Evolutionary conservation across 768 basidiomycete species (phyloP).

Genomic region (Suillus decipiens): DNA sequence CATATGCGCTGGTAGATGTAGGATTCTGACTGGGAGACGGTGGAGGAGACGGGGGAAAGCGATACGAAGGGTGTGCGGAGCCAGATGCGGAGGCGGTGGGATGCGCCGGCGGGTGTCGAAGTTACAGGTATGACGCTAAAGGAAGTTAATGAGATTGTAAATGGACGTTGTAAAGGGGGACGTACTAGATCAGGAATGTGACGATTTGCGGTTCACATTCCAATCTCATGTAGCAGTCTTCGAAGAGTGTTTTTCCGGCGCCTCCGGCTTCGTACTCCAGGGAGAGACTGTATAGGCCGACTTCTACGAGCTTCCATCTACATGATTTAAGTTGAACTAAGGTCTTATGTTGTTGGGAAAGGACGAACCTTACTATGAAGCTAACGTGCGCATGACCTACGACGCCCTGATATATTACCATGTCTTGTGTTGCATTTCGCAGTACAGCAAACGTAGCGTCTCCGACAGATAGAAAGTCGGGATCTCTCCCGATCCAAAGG

Average conservation of each 20-base stretch:
- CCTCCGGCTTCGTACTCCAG: constrained; percentile 69
- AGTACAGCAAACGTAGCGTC: constrained; percentile 58
- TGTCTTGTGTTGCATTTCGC: constrained; percentile 42
- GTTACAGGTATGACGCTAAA: constrained; percentile 54
- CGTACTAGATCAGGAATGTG: constrained; percentile 64
- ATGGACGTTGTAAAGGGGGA: constrained; percentile 10
- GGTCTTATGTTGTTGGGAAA: background rate
- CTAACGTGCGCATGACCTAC: constrained; percentile 59
- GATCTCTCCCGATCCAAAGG: constrained; percentile 66
- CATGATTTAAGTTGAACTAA: background rate
- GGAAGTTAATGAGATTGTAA: constrained; percentile 10
- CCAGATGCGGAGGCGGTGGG: constrained; percentile 68
- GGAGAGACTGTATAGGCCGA: constrained; percentile 52
- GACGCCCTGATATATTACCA: constrained; percentile 54
- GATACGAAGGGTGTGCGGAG: constrained; percentile 46
- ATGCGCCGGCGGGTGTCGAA: constrained; percentile 56
- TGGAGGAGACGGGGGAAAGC: constrained; percentile 28
- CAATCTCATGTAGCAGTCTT: constrained; percentile 51
- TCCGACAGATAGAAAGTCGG: constrained; percentile 58
- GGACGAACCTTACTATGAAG: constrained; percentile 52
- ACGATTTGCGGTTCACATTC: constrained; percentile 55
- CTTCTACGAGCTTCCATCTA: constrained; percentile 53
- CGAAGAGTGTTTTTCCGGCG: constrained; percentile 54
- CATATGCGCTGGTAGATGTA: constrained; percentile 67
- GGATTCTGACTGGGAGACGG: constrained; percentile 45